Evolutionary conservation across 345 rosid genomes (phyloP).

Genomic region (Cardiospermum halicacabum): DNA sequence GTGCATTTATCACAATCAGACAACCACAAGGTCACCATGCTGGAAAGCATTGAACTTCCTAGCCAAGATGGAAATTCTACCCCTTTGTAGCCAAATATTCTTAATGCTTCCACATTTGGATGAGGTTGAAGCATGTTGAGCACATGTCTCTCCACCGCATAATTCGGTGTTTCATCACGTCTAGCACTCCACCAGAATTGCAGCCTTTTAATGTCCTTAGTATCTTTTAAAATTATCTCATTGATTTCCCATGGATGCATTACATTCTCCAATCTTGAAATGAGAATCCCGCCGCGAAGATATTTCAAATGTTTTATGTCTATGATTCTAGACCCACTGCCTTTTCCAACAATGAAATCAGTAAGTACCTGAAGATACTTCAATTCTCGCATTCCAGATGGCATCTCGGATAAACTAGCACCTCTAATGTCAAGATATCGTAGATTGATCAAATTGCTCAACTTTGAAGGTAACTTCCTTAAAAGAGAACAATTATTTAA

Average conservation of each 20-base stretch:
- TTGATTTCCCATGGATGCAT: not conserved
- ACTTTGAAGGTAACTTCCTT: not conserved
- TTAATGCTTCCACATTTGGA: not conserved
- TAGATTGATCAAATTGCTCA: not conserved
- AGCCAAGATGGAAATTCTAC: not conserved
- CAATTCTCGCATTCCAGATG: not conserved
- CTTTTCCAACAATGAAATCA: not conserved
- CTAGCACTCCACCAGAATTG: not conserved
- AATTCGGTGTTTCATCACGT: not conserved
- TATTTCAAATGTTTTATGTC: not conserved
- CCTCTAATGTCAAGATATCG: not conserved
- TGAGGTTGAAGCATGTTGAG: not conserved
- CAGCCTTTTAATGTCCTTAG: not conserved
- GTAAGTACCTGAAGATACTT: not conserved
- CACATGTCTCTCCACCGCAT: too few relatives aligned
- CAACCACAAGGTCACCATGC: too few relatives aligned
- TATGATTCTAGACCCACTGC: not conserved
- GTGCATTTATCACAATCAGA: too few relatives aligned
- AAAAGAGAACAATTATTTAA: too few relatives aligned
- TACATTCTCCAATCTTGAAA: too few relatives aligned
- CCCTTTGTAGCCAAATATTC: not conserved
- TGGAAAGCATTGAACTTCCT: too few relatives aligned
- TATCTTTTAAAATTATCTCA: not conserved
- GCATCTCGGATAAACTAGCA: not conserved
- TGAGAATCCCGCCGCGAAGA: not conserved